These are phyloP conservation scores for Nepenthes alata DNA, from an alignment of 179 eudicot species.

Conservation along the genomic window DNA sequence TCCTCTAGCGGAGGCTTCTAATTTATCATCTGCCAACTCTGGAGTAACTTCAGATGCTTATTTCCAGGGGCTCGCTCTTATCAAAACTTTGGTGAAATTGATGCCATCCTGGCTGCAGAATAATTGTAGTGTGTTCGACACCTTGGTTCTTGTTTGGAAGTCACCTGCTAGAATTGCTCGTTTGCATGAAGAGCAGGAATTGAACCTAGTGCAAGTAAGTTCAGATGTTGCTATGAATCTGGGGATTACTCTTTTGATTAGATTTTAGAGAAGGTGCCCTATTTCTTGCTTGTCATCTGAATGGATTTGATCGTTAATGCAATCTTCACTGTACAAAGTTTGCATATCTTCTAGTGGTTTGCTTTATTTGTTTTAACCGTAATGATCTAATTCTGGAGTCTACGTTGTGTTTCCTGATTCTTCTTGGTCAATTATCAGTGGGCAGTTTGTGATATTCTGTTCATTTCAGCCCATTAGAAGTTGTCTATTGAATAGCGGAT, in stretches of 20 bases:
- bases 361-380: too few species aligned
- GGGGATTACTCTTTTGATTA: background rate
- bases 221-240: background rate
- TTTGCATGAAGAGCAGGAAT: slow-evolving; percentile 83
- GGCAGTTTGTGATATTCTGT: too few species aligned
- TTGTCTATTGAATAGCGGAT: too few species aligned
- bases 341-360: too few species aligned
- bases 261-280: background rate
- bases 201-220: slow-evolving; percentile 81
- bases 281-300: too few species aligned
- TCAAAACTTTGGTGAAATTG: slow-evolving; percentile 79
- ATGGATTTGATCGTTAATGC: too few species aligned
- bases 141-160: slow-evolving; percentile 83
- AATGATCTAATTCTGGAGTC: too few species aligned
- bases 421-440: too few species aligned
- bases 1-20: slow-evolving; percentile 56
- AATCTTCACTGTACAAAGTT: too few species aligned
- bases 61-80: slow-evolving; percentile 81
- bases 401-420: too few species aligned
- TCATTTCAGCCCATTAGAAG: too few species aligned
- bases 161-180: slow-evolving; percentile 80
- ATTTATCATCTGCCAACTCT: slow-evolving; percentile 26
- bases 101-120: slow-evolving; percentile 91
- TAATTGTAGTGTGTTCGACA: slow-evolving; percentile 72
- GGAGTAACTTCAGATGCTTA: slow-evolving; percentile 62